Evolutionary conservation across 805 yeast genomes (phyloP), one percentile per base, ranked within the genome.

Genomic region (Hanseniaspora thailandica): DNA sequence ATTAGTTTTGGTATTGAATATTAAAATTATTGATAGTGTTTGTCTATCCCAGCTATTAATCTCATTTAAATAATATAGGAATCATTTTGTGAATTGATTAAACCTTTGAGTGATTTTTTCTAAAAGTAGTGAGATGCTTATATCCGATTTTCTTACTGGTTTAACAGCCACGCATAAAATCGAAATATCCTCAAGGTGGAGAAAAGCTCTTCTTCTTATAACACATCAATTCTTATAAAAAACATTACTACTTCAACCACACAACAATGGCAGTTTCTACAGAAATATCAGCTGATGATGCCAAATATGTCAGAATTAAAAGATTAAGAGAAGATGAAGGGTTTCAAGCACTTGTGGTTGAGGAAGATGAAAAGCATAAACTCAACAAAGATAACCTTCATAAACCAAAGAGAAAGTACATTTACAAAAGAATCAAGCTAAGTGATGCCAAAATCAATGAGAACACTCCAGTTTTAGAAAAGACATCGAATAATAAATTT

Each of bases 301-400:
- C 38, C 10, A 34, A 46, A 10, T 33, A 84, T 25, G 80, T 90
- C 41, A 76, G 96, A 55, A 84, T 90, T 63, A 90, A 93, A 67
- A 76, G 97, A 55, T 83, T 84, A 62, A 74, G 96, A 56, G 81
- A 79, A 51, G 93, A 87, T 61, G 96, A 86, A 59, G 95, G 97
- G 2, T 72, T 90, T 23, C 87, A 85, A 59, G 95, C 96, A 0
- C 25, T 44, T 45, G 54, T 57, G 1, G 41, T 58, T 10, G 53
- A 43, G 43, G 55, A 45, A 45, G 54, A 22, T 22, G 38, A 20
- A 7, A 34, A 35, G 13, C 25, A n/a, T n/a, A n/a, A n/a, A n/a
- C n/a, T 30, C 10, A 22, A 28, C n/a, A 41, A 71, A 58, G 59
- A 65, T 52, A 57, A 62, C 55, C 28, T 12, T 8, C 20, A 9